Percentiles rank a stretch among this genome's conserved stretches.
Conservation (phyloP, 106 monocot genomes). For the Amphibolis antarctica region DNA sequence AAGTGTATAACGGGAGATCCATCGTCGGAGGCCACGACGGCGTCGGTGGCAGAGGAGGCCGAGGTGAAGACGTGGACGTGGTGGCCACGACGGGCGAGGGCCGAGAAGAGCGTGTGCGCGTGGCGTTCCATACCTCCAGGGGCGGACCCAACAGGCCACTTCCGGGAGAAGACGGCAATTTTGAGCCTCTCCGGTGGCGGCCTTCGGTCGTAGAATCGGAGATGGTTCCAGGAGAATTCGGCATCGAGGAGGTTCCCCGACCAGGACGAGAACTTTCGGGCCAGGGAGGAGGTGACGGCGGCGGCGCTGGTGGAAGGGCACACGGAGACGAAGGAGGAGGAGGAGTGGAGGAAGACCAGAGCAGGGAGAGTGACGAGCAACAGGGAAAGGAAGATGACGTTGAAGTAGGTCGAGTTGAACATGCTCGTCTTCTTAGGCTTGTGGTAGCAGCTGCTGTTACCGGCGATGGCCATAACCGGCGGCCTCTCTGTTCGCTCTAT, state of each 20-base stretch:
- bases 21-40: neutral
- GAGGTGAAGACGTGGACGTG: constrained; percentile 78
- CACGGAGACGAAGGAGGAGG: neutral
- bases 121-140: constrained; percentile 96
- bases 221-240: constrained; percentile 74
- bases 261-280: constrained; percentile 4
- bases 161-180: constrained; percentile 79
- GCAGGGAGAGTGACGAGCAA: constrained; percentile 11
- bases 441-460: neutral
- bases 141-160: constrained; percentile 54
- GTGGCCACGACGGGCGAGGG: constrained; percentile 66
- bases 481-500: too few relatives aligned
- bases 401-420: neutral
- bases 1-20: constrained; percentile 38
- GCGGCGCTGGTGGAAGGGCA: neutral
- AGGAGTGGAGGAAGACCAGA: constrained; percentile 9
- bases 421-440: constrained; percentile 14
- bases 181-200: constrained; percentile 33
- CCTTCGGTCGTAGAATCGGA: constrained; percentile 18
- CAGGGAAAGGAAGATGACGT: constrained; percentile 3
- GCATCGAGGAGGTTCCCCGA: constrained; percentile 54
- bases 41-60: constrained; percentile 5
- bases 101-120: constrained; percentile 65
- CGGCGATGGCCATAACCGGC: neutral
- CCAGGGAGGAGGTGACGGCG: neutral